Percentiles rank a stretch among this genome's conserved stretches.
Conservation (phyloP, 768 basidiomycete genomes). For the Boletus fagicola region DNA sequence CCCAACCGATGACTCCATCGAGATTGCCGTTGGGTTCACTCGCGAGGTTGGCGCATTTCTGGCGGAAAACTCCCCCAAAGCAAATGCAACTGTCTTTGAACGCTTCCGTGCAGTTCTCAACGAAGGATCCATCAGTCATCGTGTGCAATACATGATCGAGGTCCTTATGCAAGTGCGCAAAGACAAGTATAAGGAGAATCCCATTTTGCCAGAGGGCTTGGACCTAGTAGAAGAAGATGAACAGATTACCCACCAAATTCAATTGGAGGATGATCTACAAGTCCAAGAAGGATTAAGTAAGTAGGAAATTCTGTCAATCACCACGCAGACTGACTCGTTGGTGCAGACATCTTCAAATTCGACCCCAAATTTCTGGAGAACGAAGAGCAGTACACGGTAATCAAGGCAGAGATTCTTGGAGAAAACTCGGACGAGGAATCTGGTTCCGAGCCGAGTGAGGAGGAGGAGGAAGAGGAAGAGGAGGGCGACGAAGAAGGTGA, state of each 20-base stretch:
- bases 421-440: constrained; percentile 78
- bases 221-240: constrained; percentile 98
- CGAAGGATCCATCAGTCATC: constrained; percentile 91
- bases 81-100: constrained; percentile 92
- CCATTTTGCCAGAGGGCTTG: constrained; percentile 87
- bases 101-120: constrained; percentile 96
- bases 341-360: constrained; percentile 88
- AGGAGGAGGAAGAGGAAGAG: constrained; percentile 70
- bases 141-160: constrained; percentile 99
- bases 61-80: constrained; percentile 89
- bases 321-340: constrained; percentile 9
- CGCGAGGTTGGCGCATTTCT: constrained; percentile 97
- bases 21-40: constrained; percentile 97
- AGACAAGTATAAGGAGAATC: constrained; percentile 99
- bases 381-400: constrained; percentile 89
- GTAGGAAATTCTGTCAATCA: constrained; percentile 31
- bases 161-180: constrained; percentile 98
- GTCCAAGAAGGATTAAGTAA: constrained; percentile 92
- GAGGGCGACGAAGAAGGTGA: constrained; percentile 54
- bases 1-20: constrained; percentile 96
- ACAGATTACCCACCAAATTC: constrained; percentile 92
- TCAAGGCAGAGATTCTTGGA: constrained; percentile 92
- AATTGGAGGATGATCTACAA: constrained; percentile 89
- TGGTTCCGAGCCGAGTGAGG: constrained; percentile 60
- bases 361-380: constrained; percentile 87